Evolutionary conservation across 768 basidiomycete genomes (phyloP).

Genomic region (Tephrocybe sp.): DNA sequence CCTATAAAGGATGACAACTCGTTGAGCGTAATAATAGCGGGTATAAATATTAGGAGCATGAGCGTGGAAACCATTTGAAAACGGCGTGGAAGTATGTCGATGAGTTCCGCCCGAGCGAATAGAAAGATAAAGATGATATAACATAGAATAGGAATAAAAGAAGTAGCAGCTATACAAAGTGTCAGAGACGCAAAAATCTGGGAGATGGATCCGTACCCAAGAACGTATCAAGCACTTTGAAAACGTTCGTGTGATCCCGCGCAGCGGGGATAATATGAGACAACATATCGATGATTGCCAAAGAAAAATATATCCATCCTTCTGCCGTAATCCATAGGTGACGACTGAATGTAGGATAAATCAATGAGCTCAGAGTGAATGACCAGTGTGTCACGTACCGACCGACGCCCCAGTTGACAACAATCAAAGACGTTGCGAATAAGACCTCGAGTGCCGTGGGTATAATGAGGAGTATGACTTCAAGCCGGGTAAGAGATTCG

Average conservation of each 20-base stretch:
- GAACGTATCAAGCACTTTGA: slow-evolving; percentile 55
- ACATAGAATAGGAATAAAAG: slow-evolving; percentile 64
- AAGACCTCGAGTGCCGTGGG: slow-evolving; percentile 66
- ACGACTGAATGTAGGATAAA: slow-evolving; percentile 31
- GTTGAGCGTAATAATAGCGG: slow-evolving; percentile 53
- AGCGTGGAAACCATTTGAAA: slow-evolving; percentile 44
- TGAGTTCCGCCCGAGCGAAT: slow-evolving; percentile 51
- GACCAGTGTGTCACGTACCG: slow-evolving; percentile 38
- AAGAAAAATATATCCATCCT: slow-evolving; percentile 57
- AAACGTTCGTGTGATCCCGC: slow-evolving; percentile 43
- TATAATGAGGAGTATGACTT: slow-evolving; percentile 56
- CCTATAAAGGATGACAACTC: slow-evolving; percentile 68
- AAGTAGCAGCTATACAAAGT: slow-evolving; percentile 44
- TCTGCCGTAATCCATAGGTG: slow-evolving; percentile 64
- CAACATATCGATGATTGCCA: slow-evolving; percentile 62
- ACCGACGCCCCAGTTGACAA: slow-evolving; percentile 46
- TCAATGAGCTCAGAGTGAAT: neutral
- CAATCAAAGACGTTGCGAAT: slow-evolving; percentile 52
- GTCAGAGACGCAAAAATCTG: neutral
- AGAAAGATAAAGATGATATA: slow-evolving; percentile 65
- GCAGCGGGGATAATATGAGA: slow-evolving; percentile 54
- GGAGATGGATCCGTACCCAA: slow-evolving; percentile 52
- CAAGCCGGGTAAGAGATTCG: slow-evolving; percentile 42
- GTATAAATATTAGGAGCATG: slow-evolving; percentile 53
- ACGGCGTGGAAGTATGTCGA: slow-evolving; percentile 51